Evolutionary conservation across 768 basidiomycete genomes (phyloP), one percentile per base, ranked within the genome.

Genomic region (Russula emetica): DNA sequence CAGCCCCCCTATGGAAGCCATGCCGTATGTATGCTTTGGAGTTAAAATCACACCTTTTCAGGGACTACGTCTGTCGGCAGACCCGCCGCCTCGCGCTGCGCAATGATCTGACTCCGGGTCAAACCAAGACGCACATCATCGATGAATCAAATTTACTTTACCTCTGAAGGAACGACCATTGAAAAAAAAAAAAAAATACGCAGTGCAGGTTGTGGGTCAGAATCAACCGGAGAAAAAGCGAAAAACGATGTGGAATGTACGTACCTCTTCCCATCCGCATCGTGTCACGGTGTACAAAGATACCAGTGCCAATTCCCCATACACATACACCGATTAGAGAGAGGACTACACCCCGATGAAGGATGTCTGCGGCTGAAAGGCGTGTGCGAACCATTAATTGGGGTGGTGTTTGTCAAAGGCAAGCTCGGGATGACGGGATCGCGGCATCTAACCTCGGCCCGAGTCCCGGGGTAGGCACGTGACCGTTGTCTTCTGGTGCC

Each of bases 261-360:
- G 49, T 26, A 64, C 63, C 63, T 64, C 59, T 64, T 51, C 63
- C 63, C 59, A 61, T 52, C 24, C 63, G 59, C 36, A 64, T n/a
- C 7, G 63, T 64, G 32, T 64, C 59, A 16, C 63, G 63, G 40
- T 64, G 55, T 22, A 64, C 59, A 14, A 64, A 14, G 28, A 64
- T 22, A 16, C 63, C 63, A 1, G 63, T 61, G 8, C 54, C 49
- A 2, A 61, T 57, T 16, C 64, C 64, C 64, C 64, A 65, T 38
- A 65, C 20, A 11, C 64, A 65, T 22, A 65, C 64, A 3, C 64
- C 64, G 18, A 65, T 4, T 24, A 65, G 26, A 9, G 59, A 61
- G 42, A 65, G 59, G 32, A 65, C 60, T 28, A 65, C 64, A 5
- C 64, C 64, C 52, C 64, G 47, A 53, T 65, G 64, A 32, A 65